A percentile compares a stretch with the other conserved stretches of the same genome.
Evolutionary conservation across 2,329 filamentous ascomycete genomes (phyloP).

Genomic region (Cladophialophora yegresii): DNA sequence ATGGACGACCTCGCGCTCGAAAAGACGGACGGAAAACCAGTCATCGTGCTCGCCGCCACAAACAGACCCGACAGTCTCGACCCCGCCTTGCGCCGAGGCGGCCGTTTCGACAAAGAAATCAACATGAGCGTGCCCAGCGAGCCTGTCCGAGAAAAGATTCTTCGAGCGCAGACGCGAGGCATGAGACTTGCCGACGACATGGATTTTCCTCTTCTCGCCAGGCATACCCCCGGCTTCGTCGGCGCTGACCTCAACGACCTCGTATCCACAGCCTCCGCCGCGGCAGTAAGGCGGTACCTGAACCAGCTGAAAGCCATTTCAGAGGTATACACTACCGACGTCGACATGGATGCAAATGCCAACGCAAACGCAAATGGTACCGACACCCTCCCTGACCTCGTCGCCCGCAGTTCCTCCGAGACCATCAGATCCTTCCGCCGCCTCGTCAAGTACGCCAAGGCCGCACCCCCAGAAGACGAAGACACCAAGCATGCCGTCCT

Average conservation of each 20-base stretch:
- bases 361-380: slow-evolving; percentile 4
- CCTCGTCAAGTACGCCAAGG: slow-evolving; percentile 26
- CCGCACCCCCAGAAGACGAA: slow-evolving; percentile 3
- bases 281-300: slow-evolving; percentile 64
- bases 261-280: slow-evolving; percentile 65
- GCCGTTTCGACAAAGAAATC: slow-evolving; percentile 79
- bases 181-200: slow-evolving; percentile 68
- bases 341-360: slow-evolving; percentile 45
- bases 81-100: slow-evolving; percentile 70
- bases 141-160: slow-evolving; percentile 72
- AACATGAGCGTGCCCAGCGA: slow-evolving; percentile 87
- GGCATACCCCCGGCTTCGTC: slow-evolving; percentile 87
- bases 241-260: slow-evolving; percentile 81
- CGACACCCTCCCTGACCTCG: too few relatives aligned
- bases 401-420: not conserved
- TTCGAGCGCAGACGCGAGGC: slow-evolving; percentile 70
- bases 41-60: slow-evolving; percentile 88
- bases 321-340: slow-evolving; percentile 54
- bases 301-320: slow-evolving; percentile 52
- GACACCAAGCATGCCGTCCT: slow-evolving; percentile 44
- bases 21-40: slow-evolving; percentile 71
- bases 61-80: slow-evolving; percentile 86
- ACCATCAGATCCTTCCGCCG: slow-evolving; percentile 29
- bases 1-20: slow-evolving; percentile 79
- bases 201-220: slow-evolving; percentile 72